Conservation (phyloP, 1,284 basidiomycete genomes). For the Cryptococcus jaspeensis region DNA sequence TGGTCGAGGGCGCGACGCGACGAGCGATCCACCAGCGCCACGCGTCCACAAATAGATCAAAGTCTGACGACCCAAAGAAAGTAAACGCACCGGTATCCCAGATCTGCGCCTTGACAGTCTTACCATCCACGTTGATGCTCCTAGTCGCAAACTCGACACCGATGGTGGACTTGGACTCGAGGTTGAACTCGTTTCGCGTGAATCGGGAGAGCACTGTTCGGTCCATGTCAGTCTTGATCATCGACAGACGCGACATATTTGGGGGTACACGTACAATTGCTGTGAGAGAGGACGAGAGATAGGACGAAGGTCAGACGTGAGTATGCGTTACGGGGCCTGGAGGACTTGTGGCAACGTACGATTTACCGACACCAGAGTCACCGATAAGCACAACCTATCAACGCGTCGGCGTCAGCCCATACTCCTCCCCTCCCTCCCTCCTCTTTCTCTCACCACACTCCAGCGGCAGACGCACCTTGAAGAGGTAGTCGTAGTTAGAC, state of each 20-base stretch:
- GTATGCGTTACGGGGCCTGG: background rate
- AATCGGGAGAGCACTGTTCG: slow-evolving; percentile 70
- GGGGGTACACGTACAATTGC: slow-evolving; percentile 47
- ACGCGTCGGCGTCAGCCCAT: slow-evolving; percentile 2
- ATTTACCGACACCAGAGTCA: slow-evolving; percentile 99
- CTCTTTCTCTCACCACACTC: too few relatives aligned
- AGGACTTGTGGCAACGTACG: slow-evolving; percentile 47
- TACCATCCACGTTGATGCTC: slow-evolving; percentile 89
- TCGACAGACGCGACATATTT: background rate
- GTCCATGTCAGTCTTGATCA: background rate
- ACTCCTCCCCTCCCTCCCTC: too few relatives aligned
- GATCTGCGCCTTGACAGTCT: slow-evolving; percentile 98
- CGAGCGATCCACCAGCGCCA: too few relatives aligned
- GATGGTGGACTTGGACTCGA: slow-evolving; percentile 98
- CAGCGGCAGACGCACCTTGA: slow-evolving; percentile 69
- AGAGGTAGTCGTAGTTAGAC: slow-evolving; percentile 91
- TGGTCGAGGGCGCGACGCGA: too few relatives aligned
- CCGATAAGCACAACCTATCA: slow-evolving; percentile 91
- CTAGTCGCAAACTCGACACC: slow-evolving; percentile 99
- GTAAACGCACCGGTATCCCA: slow-evolving; percentile 86
- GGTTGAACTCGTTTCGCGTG: slow-evolving; percentile 98
- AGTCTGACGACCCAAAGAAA: background rate
- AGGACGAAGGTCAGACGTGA: background rate
- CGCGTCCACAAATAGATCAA: too few relatives aligned
- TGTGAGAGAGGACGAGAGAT: slow-evolving; percentile 19